Base-by-base conservation (phyloP, 1,284 basidiomycete species). In the Naganishia sp. region DNA sequence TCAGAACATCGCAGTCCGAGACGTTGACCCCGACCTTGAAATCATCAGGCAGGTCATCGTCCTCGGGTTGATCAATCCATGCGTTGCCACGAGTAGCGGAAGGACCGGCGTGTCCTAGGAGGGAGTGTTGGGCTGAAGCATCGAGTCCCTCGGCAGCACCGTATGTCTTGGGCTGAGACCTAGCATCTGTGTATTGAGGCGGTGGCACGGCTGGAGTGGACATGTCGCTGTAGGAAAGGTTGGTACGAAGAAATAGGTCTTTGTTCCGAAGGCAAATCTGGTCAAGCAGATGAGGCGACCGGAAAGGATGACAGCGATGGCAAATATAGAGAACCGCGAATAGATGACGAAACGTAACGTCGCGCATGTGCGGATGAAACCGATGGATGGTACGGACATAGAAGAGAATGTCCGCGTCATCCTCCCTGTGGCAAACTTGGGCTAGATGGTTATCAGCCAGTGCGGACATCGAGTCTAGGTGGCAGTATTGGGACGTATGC, bases 11-110 rank as follows among this genome's bases (percentile, higher is more conserved):
- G 68, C 79, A 79, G 68, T 79, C 79, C 9, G 73, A 73, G 42
- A 80, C 79, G n/a, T 69, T 72, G 10, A 78, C 75, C 13, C 78
- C 79, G 42, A 78, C 70, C 67, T 79, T 80, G 73, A 79, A 77
- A 65, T 79, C 78, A 57, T 80, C 78, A 7, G 78, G 73, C 7
- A 76, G 55, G 52, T 78, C 77, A 63, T 77, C 76, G 16, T 72
- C 72, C 28, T 72, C 68, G 9, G 73, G 71, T 60, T 76, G 73
- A 68, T 78, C 74, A 69, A 74, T 76, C 77, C 77, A 78, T 6
- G 77, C 76, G 52, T 69, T 64, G 3, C 57, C 44, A 7, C 57
- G 52, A 25, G 56, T 36, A 15, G 55, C 36, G 6, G 65, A 53
- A 48, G 43, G 44, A 1, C 49, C 63, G 15, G 56, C 23, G 52